These are phyloP conservation scores for Tylopilus felleus DNA, from an alignment of 768 basidiomycete species.

Conservation along the genomic window DNA sequence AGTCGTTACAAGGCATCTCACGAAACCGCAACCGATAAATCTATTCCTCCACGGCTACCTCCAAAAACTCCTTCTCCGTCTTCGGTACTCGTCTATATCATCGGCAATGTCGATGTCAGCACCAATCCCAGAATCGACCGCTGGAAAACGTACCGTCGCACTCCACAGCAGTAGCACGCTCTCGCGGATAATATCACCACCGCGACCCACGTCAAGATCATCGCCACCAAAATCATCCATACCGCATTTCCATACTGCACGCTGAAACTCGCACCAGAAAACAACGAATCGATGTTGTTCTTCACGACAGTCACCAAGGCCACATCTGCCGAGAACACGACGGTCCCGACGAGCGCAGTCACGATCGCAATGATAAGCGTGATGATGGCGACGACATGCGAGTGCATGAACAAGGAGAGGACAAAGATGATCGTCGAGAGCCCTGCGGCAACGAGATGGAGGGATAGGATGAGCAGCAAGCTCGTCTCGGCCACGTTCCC, in stretches of 20 bases:
- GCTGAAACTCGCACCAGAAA: slow-evolving; percentile 38
- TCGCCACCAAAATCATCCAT: slow-evolving; percentile 66
- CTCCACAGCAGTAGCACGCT: slow-evolving; percentile 67
- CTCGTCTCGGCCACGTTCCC: slow-evolving; percentile 47
- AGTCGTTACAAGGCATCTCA: background rate
- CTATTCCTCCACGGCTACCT: background rate
- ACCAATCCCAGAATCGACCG: background rate
- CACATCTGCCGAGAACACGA: slow-evolving; percentile 61
- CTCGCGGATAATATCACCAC: slow-evolving; percentile 60
- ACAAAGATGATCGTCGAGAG: slow-evolving; percentile 53
- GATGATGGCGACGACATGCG: slow-evolving; percentile 52
- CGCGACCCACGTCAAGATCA: slow-evolving; percentile 55
- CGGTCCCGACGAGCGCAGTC: slow-evolving; percentile 49
- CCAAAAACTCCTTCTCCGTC: background rate
- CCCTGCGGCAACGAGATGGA: slow-evolving; percentile 65
- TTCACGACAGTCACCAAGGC: slow-evolving; percentile 55
- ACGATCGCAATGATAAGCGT: slow-evolving; percentile 57
- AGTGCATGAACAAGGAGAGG: slow-evolving; percentile 56
- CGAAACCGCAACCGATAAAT: background rate
- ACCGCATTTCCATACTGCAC: slow-evolving; percentile 63
- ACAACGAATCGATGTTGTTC: slow-evolving; percentile 38
- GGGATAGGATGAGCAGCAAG: slow-evolving; percentile 54
- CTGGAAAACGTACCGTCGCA: slow-evolving; percentile 36
- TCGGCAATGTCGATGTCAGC: slow-evolving; percentile 4
- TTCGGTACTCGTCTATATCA: slow-evolving; percentile 3